phyloP scores from a whole-genome alignment of 2,329 filamentous ascomycete genomes.

The Penicillium sumatraense region DNA sequence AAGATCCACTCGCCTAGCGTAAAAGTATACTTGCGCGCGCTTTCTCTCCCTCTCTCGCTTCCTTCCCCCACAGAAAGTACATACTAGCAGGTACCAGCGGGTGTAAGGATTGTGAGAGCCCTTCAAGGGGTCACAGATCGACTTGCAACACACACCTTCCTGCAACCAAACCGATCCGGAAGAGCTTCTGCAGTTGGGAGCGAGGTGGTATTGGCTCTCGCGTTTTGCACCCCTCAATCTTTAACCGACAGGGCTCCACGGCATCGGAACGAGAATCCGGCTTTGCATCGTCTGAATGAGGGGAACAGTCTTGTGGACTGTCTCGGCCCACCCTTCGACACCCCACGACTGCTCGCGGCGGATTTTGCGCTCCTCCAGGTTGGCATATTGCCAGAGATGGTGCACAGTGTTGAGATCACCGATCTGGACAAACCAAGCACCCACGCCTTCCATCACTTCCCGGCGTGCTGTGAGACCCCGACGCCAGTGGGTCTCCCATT shows the following conservation, averaged over 20 bases:
- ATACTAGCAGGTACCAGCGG: no score
- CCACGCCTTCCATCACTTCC: conserved; percentile 98
- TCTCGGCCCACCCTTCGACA: conserved; percentile 93
- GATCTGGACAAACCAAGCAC: conserved; percentile 98
- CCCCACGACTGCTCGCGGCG: conserved; percentile 94
- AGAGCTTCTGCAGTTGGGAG: background rate
- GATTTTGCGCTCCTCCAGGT: conserved; percentile 89
- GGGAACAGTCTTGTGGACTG: conserved; percentile 97
- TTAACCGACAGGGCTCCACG: conserved; percentile 90
- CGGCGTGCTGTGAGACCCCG: conserved; percentile 85
- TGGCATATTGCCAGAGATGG: conserved; percentile 97
- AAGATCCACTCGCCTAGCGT: background rate
- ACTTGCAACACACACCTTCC: background rate
- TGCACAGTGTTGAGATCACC: conserved; percentile 97
- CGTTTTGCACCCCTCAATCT: background rate
- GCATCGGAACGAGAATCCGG: conserved; percentile 88
- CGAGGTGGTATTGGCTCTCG: background rate
- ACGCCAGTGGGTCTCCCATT: conserved; percentile 99
- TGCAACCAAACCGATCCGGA: background rate
- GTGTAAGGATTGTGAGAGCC: background rate
- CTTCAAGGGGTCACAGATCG: background rate
- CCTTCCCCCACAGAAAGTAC: no score
- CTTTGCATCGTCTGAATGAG: conserved; percentile 97
- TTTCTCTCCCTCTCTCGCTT: background rate
- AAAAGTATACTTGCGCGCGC: conserved; percentile 1